A percentile compares a stretch with the other conserved stretches of the same genome.
Evolutionary conservation across 2,329 filamentous ascomycete genomes (phyloP).

Genomic region (Arachnomyces sp.): DNA sequence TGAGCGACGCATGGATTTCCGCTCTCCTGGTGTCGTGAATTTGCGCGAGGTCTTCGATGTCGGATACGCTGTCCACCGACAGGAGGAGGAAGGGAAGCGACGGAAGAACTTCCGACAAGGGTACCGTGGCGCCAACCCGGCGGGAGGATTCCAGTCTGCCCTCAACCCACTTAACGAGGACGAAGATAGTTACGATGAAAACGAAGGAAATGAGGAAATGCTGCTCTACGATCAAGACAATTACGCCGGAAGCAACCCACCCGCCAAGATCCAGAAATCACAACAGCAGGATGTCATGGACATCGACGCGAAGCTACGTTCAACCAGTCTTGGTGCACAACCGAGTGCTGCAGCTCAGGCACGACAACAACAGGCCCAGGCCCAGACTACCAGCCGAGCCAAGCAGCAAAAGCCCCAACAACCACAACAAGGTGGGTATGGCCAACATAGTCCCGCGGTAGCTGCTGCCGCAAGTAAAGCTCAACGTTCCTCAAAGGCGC

Average conservation of each 20-base stretch:
- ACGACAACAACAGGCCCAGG: slow-evolving; percentile 43
- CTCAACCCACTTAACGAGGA: slow-evolving; percentile 60
- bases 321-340: slow-evolving; percentile 62
- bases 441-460: slow-evolving; percentile 78
- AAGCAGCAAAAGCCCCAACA: slow-evolving; percentile 42
- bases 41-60: slow-evolving; percentile 96
- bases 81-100: slow-evolving; percentile 91
- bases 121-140: slow-evolving; percentile 47
- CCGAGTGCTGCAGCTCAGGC: slow-evolving; percentile 55
- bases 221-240: slow-evolving; percentile 42
- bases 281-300: slow-evolving; percentile 57
- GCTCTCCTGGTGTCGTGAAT: slow-evolving; percentile 90
- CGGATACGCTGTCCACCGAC: slow-evolving; percentile 91
- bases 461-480: slow-evolving; percentile 80
- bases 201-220: slow-evolving; percentile 49
- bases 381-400: slow-evolving; percentile 44
- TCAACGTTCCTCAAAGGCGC: slow-evolving; percentile 63
- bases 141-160: slow-evolving; percentile 53
- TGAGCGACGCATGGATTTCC: slow-evolving; percentile 78
- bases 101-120: slow-evolving; percentile 74
- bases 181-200: slow-evolving; percentile 59
- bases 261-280: slow-evolving; percentile 59
- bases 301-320: slow-evolving; percentile 80
- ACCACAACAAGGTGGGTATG: slow-evolving; percentile 59
- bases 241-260: slow-evolving; percentile 36